Percentiles rank a stretch among this genome's conserved stretches.
Conservation (phyloP, 1,139 yeast species). For the Torulaspora pretoriensis region DNA sequence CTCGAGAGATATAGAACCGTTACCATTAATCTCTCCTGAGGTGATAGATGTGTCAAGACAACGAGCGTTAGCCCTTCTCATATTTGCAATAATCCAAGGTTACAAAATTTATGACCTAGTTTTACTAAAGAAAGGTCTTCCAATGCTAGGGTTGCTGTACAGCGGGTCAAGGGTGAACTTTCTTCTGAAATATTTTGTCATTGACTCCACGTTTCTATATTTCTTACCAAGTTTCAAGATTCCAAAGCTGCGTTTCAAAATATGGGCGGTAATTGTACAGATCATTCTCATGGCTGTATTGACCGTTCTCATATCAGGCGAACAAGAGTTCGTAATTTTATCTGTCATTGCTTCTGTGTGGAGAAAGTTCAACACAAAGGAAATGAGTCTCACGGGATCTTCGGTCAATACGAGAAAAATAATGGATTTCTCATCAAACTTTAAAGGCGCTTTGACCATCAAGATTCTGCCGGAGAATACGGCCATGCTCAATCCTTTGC, state of each 20-base stretch:
- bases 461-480: conserved; percentile 90
- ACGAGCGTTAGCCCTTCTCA: conserved; percentile 56
- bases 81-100: conserved; percentile 72
- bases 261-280: conserved; percentile 38
- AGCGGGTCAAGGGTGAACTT: conserved; percentile 54
- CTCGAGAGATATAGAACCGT: background rate
- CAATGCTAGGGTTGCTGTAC: conserved; percentile 35
- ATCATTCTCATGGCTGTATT: conserved; percentile 36
- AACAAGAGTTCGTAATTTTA: conserved; percentile 46
- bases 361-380: conserved; percentile 52
- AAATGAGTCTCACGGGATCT: conserved; percentile 63
- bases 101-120: conserved; percentile 74
- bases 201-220: conserved; percentile 71
- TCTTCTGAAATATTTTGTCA: conserved; percentile 61
- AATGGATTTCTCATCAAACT: conserved; percentile 64
- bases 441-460: conserved; percentile 80
- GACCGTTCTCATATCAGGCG: conserved; percentile 40
- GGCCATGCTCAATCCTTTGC: conserved; percentile 75
- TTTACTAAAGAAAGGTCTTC: conserved; percentile 36
- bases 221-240: conserved; percentile 67
- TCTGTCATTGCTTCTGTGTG: conserved; percentile 46
- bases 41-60: conserved; percentile 80
- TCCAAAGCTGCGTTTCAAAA: conserved; percentile 60
- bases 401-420: conserved; percentile 41
- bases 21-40: conserved; percentile 50